These are phyloP conservation scores for Diutina rugosa DNA, from an alignment of 1,139 yeast species.

Conservation along the genomic window DNA sequence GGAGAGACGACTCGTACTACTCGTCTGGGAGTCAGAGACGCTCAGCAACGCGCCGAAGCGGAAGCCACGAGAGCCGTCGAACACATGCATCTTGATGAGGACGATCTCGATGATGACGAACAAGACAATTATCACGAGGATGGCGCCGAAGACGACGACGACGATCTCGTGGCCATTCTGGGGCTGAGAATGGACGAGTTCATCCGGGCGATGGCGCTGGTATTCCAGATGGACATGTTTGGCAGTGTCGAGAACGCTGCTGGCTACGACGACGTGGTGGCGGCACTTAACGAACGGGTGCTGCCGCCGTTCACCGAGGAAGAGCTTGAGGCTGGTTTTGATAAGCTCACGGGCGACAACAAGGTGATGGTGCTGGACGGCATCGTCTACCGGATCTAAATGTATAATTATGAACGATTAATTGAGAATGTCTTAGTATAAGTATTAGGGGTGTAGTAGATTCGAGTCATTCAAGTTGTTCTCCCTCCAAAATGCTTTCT, in stretches of 20 bases:
- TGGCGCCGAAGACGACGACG: slow-evolving; percentile 7
- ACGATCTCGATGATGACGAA: neutral
- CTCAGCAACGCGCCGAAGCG: slow-evolving; percentile 8
- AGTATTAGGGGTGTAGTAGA: no score
- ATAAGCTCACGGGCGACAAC: slow-evolving; percentile 39
- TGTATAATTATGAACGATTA: neutral
- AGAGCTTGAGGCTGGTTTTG: slow-evolving; percentile 45
- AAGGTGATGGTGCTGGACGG: slow-evolving; percentile 51
- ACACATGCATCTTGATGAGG: slow-evolving; percentile 11
- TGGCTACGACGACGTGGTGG: slow-evolving; percentile 28
- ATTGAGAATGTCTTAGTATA: no score
- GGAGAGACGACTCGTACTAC: neutral
- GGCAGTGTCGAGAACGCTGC: slow-evolving; percentile 32
- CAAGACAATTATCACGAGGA: slow-evolving; percentile 3
- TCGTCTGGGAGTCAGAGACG: slow-evolving; percentile 4
- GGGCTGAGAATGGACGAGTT: slow-evolving; percentile 34
- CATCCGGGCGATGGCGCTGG: slow-evolving; percentile 30
- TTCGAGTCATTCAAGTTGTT: no score
- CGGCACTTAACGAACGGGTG: slow-evolving; percentile 35
- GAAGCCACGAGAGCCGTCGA: slow-evolving; percentile 13
- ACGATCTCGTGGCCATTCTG: slow-evolving; percentile 19
- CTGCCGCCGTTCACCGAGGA: slow-evolving; percentile 21
- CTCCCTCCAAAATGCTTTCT: no score
- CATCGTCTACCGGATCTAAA: slow-evolving; percentile 44
- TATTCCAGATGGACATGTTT: slow-evolving; percentile 19